A percentile compares a stretch with the other conserved stretches of the same genome.
Evolutionary conservation across 1,139 yeast species (phyloP).

Genomic region (Petasospora fabianii): DNA sequence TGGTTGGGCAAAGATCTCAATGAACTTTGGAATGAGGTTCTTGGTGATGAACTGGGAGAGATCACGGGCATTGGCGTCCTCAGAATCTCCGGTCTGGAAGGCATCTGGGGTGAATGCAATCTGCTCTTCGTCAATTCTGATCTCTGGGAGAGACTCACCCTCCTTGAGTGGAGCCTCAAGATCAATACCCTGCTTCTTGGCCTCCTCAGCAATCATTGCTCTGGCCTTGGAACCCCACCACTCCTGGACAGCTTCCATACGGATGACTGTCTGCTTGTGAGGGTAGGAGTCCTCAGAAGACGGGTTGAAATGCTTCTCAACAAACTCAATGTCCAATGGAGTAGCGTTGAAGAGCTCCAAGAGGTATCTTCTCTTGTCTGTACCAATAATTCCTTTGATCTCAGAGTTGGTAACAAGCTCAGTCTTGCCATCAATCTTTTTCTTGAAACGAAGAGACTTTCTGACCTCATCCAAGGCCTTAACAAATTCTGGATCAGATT

Average conservation of each 20-base stretch:
- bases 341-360: constrained; percentile 81
- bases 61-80: constrained; percentile 59
- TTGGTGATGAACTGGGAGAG: constrained; percentile 61
- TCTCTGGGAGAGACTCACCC: constrained; percentile 39
- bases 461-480: constrained; percentile 59
- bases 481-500: constrained; percentile 48
- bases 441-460: constrained; percentile 73
- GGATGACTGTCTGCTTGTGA: constrained; percentile 69
- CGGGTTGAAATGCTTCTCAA: constrained; percentile 48
- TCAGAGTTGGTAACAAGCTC: constrained; percentile 68
- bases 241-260: constrained; percentile 86
- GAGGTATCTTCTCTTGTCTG: constrained; percentile 80
- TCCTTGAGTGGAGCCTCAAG: constrained; percentile 22
- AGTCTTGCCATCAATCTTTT: constrained; percentile 53
- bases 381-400: constrained; percentile 81
- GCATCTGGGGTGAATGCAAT: constrained; percentile 79
- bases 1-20: constrained; percentile 49
- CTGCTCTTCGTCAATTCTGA: constrained; percentile 53
- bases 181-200: constrained; percentile 34
- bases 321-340: constrained; percentile 78
- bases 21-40: constrained; percentile 59
- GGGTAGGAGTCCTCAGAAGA: constrained; percentile 56
- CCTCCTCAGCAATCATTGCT: constrained; percentile 47
- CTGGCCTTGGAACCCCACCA: constrained; percentile 81
- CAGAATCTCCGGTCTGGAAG: constrained; percentile 50